Base-by-base conservation (phyloP, 2,329 filamentous ascomycete genomes). In the Monilinia vaccinii-corymbosi region DNA sequence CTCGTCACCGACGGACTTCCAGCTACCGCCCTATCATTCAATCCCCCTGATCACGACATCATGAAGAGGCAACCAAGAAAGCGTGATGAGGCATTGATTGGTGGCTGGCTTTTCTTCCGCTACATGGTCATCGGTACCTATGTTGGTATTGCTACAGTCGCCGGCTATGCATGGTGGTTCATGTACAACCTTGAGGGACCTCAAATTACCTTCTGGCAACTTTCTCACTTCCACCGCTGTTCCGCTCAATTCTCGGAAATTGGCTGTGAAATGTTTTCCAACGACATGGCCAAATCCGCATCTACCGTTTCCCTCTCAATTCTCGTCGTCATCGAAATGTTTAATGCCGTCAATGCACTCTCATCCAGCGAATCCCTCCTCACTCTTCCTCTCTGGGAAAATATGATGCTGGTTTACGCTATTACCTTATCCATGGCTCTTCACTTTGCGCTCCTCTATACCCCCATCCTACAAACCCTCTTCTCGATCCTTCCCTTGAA, bases 101-200 rank as follows among this genome's bases (percentile, higher is more conserved):
- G 90, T 48, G 91, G 92, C 62, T 99, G 94, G 94, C 78, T 99
- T 44, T 97, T 99, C 79, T 91, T 97, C 82, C 86, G 94, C 57
- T 99, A 99, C 76, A 85, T 99, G 79, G 86, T 97, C 53, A 94
- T 99, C 68, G 94, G 94, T 63, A 91, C 85, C 10, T 99, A 99
- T 66, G 94, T 99, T 61, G 94, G 94, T 72, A 80, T 91, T 45
- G 94, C 94, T 58, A 99, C 94, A 4, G 95, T 99, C 23, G 91
- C 88, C 71, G 94, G 95, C 49, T 99, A 99, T 72, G 93, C 91
- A n/a, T 99, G 94, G 94, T 99, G 91, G 90, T 99, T 97, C 80
- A 92, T 99, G 88, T 96, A 88, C 79, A 93, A 97, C 77, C 77
- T 85, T 10, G 84, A 86, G 66, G 94, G 94, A 0, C 94, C 94